phyloP scores from a whole-genome alignment of 164 flowering plant genomes.

The Cinnamomum micranthum region DNA sequence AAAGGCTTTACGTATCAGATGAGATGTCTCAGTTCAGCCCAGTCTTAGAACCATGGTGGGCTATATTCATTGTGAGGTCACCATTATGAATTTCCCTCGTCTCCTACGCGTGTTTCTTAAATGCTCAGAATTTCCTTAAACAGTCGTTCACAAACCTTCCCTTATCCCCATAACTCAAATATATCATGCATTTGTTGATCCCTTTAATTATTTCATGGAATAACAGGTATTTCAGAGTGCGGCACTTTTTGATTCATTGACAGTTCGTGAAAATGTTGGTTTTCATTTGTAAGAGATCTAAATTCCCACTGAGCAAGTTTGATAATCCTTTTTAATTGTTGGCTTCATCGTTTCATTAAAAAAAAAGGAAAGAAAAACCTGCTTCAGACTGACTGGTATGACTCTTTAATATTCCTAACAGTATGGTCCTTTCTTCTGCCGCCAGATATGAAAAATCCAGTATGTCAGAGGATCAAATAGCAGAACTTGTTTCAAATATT shows the following conservation, averaged over 20 bases:
- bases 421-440: neutral
- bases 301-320: neutral
- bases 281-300: conserved; percentile 77
- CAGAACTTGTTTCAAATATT: conserved; percentile 73
- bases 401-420: neutral
- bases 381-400: neutral
- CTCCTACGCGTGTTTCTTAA: neutral
- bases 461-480: conserved; percentile 73
- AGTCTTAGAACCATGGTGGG: too few species aligned
- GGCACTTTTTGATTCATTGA: conserved; percentile 93
- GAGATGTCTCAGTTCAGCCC: too few species aligned
- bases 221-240: conserved; percentile 97
- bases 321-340: neutral
- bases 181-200: neutral
- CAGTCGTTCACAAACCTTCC: neutral
- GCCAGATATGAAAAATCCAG: conserved; percentile 78
- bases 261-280: conserved; percentile 99
- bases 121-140: neutral
- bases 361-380: too few species aligned
- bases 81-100: neutral
- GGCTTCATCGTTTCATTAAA: too few species aligned
- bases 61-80: neutral
- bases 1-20: too few species aligned
- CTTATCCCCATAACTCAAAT: neutral
- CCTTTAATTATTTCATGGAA: conserved; percentile 3